Base-by-base conservation (phyloP, 768 basidiomycete species). In the Pleurotus citrinopileatus region DNA sequence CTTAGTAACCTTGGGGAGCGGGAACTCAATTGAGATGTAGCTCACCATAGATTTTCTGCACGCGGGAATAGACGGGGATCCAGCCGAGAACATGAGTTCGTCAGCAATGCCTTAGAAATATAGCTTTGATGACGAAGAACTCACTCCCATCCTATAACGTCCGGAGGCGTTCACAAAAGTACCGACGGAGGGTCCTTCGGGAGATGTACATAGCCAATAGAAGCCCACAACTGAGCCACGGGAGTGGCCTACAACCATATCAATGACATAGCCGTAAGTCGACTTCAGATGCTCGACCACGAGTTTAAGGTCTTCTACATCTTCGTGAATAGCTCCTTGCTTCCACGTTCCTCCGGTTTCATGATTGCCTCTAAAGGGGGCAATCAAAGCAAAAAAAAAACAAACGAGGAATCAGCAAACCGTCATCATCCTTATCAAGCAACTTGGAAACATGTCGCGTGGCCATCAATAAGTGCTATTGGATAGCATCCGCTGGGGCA, bases 141-240 rank as follows among this genome's bases (percentile, higher is more conserved):
- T 70, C 65, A 88, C 89, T 63, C 75, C 65, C 90, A 93, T 92
- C 55, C 88, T 78, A 65, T 91, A 91, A 48, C 91, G 78, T 4
- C 84, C 89, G 15, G 89, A 83, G 22, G 79, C 83, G 60, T 92
- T 92, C 37, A 92, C 83, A 52, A 84, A 86, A 4, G 78, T 81
- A 7, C 78, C 68, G 37, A 86, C 81, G 38, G 63, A 68, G 55
- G 68, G 73, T 22, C 83, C 87, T 58, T 83, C 82, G 42, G 79
- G 73, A 1, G 82, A 73, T 13, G 78, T 82, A 62, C 84, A 83
- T 22, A 90, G 61, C 89, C 90, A 93, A 54, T 76, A 72, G 63
- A 87, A 79, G 0, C 75, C 80, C 17, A 78, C 80, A n/a, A 91
- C 65, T 20, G 85, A 81, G 5, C 87, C 91, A 29, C 89, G 82